These are phyloP conservation scores for Hansenula sp. DNA, from an alignment of 1,139 yeast genomes.

Conservation along the genomic window DNA sequence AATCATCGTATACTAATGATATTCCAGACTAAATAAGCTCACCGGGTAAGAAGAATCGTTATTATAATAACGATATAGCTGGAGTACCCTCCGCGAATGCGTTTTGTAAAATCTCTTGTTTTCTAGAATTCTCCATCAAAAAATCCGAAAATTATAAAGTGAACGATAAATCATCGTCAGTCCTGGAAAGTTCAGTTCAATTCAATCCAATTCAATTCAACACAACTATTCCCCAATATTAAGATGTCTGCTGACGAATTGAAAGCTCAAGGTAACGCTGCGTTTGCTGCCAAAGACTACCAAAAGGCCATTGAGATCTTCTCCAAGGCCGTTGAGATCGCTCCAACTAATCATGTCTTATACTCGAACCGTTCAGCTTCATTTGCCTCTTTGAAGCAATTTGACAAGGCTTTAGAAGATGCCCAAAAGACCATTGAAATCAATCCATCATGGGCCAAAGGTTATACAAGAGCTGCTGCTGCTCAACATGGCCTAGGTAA, in stretches of 20 bases:
- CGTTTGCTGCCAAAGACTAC: constrained; percentile 85
- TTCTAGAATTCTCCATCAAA: constrained; percentile 1
- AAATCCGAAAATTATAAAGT: not conserved
- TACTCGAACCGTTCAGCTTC: constrained; percentile 94
- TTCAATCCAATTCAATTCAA: not conserved
- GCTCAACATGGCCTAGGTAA: constrained; percentile 86
- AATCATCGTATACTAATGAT: too few relatives aligned
- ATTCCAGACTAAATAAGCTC: too few relatives aligned
- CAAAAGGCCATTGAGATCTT: constrained; percentile 75
- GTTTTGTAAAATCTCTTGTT: not conserved
- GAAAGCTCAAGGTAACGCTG: constrained; percentile 86
- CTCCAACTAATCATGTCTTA: constrained; percentile 77
- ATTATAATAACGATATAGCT: too few relatives aligned
- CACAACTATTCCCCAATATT: too few relatives aligned
- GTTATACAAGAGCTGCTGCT: constrained; percentile 90
- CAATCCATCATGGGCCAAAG: constrained; percentile 90
- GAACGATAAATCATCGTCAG: not conserved
- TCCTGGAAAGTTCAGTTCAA: not conserved
- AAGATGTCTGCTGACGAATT: constrained; percentile 62
- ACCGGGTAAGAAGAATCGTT: not conserved
- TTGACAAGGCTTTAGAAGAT: constrained; percentile 70
- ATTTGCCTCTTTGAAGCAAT: constrained; percentile 76
- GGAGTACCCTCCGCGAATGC: not conserved
- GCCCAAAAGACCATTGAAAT: constrained; percentile 79
- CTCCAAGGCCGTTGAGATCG: constrained; percentile 84